Percentiles rank a stretch among this genome's conserved stretches.
phyloP scores from a whole-genome alignment of 176 grass and related monocot species.

The Phragmites australis region DNA sequence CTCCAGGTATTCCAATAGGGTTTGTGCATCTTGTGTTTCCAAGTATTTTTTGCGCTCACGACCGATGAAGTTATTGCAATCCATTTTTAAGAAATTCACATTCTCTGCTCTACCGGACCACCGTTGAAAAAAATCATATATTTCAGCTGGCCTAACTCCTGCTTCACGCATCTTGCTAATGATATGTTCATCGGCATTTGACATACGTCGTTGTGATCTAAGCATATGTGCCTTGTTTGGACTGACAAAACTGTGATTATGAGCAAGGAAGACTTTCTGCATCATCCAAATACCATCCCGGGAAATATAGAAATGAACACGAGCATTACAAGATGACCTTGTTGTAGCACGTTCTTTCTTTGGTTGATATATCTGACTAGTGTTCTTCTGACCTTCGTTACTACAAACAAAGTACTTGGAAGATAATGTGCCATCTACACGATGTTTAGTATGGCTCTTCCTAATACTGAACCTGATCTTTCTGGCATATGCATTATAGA shows the following conservation, averaged over 20 bases:
- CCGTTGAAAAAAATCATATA: background rate
- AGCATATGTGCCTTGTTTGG: background rate
- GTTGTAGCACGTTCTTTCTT: background rate
- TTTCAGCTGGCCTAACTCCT: background rate
- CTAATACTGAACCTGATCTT: background rate
- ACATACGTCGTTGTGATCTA: background rate
- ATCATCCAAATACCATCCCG: background rate
- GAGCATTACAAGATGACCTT: background rate
- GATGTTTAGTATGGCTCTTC: background rate
- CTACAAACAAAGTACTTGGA: background rate
- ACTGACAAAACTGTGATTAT: background rate
- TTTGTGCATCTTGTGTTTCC: conserved; percentile 13
- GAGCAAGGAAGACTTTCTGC: background rate
- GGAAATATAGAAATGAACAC: background rate
- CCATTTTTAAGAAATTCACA: background rate
- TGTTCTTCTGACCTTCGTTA: background rate
- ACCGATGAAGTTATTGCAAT: background rate
- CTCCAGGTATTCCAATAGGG: no score
- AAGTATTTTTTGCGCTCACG: background rate
- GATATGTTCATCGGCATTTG: background rate
- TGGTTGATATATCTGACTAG: background rate
- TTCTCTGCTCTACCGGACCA: background rate
- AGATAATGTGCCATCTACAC: background rate
- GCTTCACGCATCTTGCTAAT: background rate
- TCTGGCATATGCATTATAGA: conserved; percentile 7